These are phyloP conservation scores for Cupressus sempervirens DNA, from an alignment of 75 land plant species.

Conservation along the genomic window DNA sequence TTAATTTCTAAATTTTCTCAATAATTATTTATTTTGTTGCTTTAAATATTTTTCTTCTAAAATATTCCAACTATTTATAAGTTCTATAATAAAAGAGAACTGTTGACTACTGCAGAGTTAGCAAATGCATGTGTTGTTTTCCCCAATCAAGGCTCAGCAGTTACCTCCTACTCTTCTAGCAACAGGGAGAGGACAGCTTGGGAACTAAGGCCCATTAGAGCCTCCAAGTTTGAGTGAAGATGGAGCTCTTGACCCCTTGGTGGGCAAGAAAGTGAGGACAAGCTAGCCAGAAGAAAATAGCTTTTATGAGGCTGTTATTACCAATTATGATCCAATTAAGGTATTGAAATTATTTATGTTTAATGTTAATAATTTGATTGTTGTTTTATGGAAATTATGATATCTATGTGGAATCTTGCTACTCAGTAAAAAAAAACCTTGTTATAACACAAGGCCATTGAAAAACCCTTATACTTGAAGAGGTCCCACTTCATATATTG, in stretches of 20 bases:
- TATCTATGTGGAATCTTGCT: neutral
- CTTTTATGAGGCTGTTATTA: slow-evolving; percentile 65
- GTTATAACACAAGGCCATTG: neutral
- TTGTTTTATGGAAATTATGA: neutral
- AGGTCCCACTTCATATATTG: neutral
- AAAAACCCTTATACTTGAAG: neutral
- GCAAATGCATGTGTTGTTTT: slow-evolving; percentile 16
- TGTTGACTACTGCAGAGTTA: slow-evolving; percentile 15
- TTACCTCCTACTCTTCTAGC: slow-evolving; percentile 27
- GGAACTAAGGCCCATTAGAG: slow-evolving; percentile 31
- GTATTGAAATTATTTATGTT: too few species aligned
- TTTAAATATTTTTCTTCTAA: neutral
- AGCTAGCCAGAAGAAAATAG: slow-evolving; percentile 66
- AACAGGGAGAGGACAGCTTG: slow-evolving; percentile 43
- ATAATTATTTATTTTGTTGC: neutral
- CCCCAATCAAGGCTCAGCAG: slow-evolving; percentile 24
- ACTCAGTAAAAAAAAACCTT: neutral
- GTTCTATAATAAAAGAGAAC: neutral
- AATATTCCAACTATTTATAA: neutral
- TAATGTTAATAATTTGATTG: too few species aligned
- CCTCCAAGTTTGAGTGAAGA: slow-evolving; percentile 26
- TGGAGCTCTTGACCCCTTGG: slow-evolving; percentile 33
- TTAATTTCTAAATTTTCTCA: neutral
- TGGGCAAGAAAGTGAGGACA: slow-evolving; percentile 53
- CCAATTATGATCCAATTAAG: too few species aligned